Base-by-base conservation (phyloP, 352 stramenopile genomes). In the Phytopythium litorale region DNA sequence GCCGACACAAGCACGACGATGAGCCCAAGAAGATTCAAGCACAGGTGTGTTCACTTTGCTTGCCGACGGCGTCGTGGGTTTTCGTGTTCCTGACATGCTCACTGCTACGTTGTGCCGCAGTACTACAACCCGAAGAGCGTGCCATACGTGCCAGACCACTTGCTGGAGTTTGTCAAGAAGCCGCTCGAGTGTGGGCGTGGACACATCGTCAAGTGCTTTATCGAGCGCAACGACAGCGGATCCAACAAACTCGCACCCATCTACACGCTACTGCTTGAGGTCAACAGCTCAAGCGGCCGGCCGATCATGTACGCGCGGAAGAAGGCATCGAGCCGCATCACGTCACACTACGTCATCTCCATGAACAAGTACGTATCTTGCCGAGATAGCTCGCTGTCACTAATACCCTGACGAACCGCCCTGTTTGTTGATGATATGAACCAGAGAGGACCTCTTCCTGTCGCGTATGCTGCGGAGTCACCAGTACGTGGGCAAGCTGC, bases 161-260 rank as follows among this genome's bases (percentile, higher is more conserved):
- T 96, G 48, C 71, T 92, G 8, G 75, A 90, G 32, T 96, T 96
- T 59, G 80, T 94, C 32, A 87, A 84, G 60, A 72, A 74, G 0
- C 88, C 88, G 25, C 74, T 93, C 7, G 81, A 93, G 42, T 85
- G 72, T 49, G 87, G 82, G n/a, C 80, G 83, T 19, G 87, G 85
- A 19, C 76, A 88, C 54, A 90, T 92, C 23, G 73, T 92, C 67
- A 92, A 92, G 65, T 96, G 88, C 64, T 96, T 96, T 58, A 96
- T 96, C 56, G 87, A 96, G 62, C 78, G 88, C 56, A 94, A 94
- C 50, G 76, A 89, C 48, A 84, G 65, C 45, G 80, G 84, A 0
- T 76, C 75, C 13, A 95, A 96, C 65, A 89, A 89, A 56, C 71
- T 96, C 21, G 76, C 83, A 2, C 88, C 88, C 2, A 76, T 96